These are phyloP conservation scores for Tetraselmis chui DNA, from an alignment of 139 green algal genomes.

Conservation along the genomic window DNA sequence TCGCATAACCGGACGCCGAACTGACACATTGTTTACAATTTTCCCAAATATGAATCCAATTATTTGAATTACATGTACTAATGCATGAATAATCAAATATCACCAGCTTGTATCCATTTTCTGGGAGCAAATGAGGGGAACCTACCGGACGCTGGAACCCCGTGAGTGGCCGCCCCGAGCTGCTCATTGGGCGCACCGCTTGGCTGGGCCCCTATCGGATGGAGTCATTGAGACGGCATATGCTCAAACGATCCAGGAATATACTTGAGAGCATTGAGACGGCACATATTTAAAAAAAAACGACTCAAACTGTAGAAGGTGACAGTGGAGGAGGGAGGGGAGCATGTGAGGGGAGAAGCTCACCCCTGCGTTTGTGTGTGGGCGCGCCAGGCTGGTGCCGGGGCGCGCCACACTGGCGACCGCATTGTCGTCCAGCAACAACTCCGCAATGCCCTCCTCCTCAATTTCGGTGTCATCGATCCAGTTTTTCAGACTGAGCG, in stretches of 20 bases:
- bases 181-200: conserved; percentile 51
- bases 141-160: conserved; percentile 56
- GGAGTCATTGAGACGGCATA: too few species aligned
- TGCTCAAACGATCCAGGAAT: too few species aligned
- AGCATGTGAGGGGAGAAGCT: not conserved
- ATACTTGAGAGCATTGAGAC: conserved; percentile 9
- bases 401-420: conserved; percentile 46
- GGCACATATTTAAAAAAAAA: not conserved
- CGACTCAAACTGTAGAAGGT: not conserved
- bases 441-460: conserved; percentile 64
- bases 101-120: too few species aligned
- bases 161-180: conserved; percentile 47
- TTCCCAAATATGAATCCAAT: too few species aligned
- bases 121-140: too few species aligned
- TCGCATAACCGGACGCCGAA: too few species aligned
- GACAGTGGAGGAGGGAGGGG: not conserved
- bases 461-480: conserved; percentile 78
- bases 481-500: conserved; percentile 67
- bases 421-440: conserved; percentile 65
- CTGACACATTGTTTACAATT: too few species aligned
- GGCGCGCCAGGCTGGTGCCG: conserved; percentile 54
- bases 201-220: conserved; percentile 32
- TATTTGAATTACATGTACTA: too few species aligned
- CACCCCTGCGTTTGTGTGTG: conserved; percentile 28
- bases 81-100: too few species aligned